Conservation (phyloP, 768 basidiomycete species). For the Leccinum fibrillosum region DNA sequence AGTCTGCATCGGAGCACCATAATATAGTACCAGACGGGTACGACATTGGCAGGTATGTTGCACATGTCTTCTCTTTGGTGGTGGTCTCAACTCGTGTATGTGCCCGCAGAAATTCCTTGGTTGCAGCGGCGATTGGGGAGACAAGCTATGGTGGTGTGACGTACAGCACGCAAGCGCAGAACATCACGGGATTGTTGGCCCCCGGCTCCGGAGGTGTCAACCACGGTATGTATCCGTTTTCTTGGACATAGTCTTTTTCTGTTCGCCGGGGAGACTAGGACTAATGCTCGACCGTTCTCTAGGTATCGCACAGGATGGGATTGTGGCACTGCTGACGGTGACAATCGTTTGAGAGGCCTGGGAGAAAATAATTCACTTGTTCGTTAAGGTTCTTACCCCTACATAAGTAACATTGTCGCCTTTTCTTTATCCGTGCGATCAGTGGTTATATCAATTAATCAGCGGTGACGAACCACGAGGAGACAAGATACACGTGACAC, state of each 20-base stretch:
- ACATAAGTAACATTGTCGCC: no score
- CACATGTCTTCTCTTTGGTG: background rate
- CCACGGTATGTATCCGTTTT: slow-evolving; percentile 41
- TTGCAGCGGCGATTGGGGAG: slow-evolving; percentile 35
- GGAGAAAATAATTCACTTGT: no score
- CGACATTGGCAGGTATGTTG: slow-evolving; percentile 41
- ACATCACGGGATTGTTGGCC: slow-evolving; percentile 48
- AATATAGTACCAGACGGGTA: slow-evolving; percentile 47
- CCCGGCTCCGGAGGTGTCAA: slow-evolving; percentile 51
- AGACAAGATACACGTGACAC: no score
- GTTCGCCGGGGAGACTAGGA: background rate
- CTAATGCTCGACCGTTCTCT: background rate
- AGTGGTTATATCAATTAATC: no score
- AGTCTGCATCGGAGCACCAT: slow-evolving; percentile 36
- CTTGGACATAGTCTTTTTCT: background rate
- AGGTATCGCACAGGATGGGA: slow-evolving; percentile 62
- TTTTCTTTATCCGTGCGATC: no score
- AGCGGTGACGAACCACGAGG: no score
- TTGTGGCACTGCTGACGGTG: slow-evolving; percentile 53
- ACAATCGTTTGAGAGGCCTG: slow-evolving; percentile 32
- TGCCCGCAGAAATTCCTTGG: slow-evolving; percentile 36
- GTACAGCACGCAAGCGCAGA: slow-evolving; percentile 45
- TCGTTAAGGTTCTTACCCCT: no score
- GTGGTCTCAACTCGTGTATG: background rate
- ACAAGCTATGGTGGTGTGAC: slow-evolving; percentile 41